phyloP scores from a whole-genome alignment of 257 asterid genomes.

The Ballota nigra region DNA sequence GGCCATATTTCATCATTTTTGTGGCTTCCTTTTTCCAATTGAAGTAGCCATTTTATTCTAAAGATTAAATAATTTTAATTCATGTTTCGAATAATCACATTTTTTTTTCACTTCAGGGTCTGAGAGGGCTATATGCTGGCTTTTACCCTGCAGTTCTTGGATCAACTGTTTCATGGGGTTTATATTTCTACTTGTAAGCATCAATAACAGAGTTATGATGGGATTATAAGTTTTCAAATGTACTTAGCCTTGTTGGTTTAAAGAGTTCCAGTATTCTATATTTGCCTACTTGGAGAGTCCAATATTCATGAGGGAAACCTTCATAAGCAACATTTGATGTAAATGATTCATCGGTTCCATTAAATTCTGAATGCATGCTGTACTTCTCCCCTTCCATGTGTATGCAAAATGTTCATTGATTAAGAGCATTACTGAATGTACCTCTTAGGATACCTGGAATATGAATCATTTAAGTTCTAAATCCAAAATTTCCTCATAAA shows the following conservation, averaged over 20 bases:
- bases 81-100: conserved; percentile 12
- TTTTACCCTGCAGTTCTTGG: conserved; percentile 98
- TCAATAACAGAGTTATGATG: conserved; percentile 9
- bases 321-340: conserved; percentile 9
- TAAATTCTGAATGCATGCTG: conserved; percentile 10
- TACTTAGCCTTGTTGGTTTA: conserved; percentile 11
- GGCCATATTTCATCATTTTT: conserved; percentile 1
- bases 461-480: not conserved
- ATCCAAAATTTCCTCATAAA: not conserved
- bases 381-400: not conserved
- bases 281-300: conserved; percentile 15
- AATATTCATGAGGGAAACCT: conserved; percentile 16
- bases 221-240: not conserved
- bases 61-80: conserved; percentile 8
- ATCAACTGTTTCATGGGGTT: conserved; percentile 93
- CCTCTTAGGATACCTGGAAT: conserved; percentile 1
- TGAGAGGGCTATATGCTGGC: conserved; percentile 91
- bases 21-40: conserved; percentile 9
- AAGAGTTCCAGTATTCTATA: conserved; percentile 1
- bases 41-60: conserved; percentile 1
- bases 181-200: conserved; percentile 93
- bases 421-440: not conserved
- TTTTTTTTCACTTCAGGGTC: conserved; percentile 57
- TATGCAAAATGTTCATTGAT: conserved; percentile 7
- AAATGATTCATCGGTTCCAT: not conserved